Percentiles rank a stretch among this genome's conserved stretches.
These are phyloP conservation scores for Hortiboletus campestris DNA, from an alignment of 768 basidiomycete genomes.

Conservation along the genomic window DNA sequence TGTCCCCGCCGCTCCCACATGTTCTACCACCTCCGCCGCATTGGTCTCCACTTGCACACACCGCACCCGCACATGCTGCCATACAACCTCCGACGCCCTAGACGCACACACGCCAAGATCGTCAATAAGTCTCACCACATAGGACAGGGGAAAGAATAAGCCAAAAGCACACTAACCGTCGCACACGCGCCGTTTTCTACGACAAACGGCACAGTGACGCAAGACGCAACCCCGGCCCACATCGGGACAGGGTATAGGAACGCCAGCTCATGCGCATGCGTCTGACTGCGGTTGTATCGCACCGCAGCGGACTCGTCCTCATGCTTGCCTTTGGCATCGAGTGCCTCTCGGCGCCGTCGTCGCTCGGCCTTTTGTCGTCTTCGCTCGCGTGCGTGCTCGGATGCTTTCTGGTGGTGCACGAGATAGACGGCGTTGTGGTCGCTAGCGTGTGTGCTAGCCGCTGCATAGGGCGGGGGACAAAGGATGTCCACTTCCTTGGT, in stretches of 20 bases:
- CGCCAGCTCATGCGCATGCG: not conserved
- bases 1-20: too few relatives aligned
- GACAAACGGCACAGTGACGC: not conserved
- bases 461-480: constrained; percentile 34
- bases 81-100: constrained; percentile 4
- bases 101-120: not conserved
- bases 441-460: constrained; percentile 49
- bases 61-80: not conserved
- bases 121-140: not conserved
- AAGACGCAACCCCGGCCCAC: not conserved
- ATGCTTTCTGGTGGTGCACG: constrained; percentile 17
- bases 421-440: constrained; percentile 50
- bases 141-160: too few relatives aligned
- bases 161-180: not conserved
- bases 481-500: constrained; percentile 20
- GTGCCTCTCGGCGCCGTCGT: constrained; percentile 1
- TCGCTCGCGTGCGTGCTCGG: constrained; percentile 6
- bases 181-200: not conserved
- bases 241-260: constrained; percentile 15
- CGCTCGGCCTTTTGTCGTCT: constrained; percentile 10
- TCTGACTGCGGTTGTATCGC: not conserved
- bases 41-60: not conserved
- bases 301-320: not conserved
- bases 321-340: not conserved
- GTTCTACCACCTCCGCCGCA: not conserved